Base-by-base conservation (phyloP, 306 rosid species). In the Mimosa pudica region DNA sequence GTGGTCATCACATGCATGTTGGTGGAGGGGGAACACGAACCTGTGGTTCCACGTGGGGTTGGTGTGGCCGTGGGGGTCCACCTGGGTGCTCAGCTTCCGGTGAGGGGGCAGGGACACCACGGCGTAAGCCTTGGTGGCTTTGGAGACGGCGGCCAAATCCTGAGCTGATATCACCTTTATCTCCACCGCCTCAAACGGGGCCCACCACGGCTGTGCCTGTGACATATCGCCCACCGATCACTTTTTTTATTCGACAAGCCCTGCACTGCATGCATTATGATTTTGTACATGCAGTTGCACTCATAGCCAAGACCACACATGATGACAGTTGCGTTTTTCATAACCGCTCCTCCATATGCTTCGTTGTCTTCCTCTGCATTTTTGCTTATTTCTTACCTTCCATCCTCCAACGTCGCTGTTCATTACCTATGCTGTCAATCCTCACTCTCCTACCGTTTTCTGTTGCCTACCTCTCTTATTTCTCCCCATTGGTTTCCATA, bases 21-120 rank as follows among this genome's bases (percentile, higher is more conserved):
- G 80, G 4, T 87, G 89, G 1, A 95, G 89, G 2, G 85, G 88
- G 80, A 92, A 95, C 11, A 93, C 91, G 61, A 95, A 90, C 52
- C 90, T 92, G 73, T 95, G 94, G 79, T 92, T 90, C 98, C 98
- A 95, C 0, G 85, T 85, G 0, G 98, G 98, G 71, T 75, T 82
- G 17, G 84, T 89, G 58, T 86, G 79, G 12, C 97, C 97, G 1
- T 61, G 77, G 11, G 76, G 70, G 57, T 91, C 96, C 4, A 88
- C 80, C 2, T 87, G 84, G 2, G 97, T 89, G 3, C 80, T 49
- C 5, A 92, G 44, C 77, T 87, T 95, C 3, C 93, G 88, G 7
- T 88, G 75, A 0, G 94, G 91, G 35, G 87, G 64, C 0, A 95
- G 36, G 97, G 98, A 95, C 0, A 87, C 90, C 3, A 93, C 96